These are phyloP conservation scores for Cyberlindnera galapagoensis DNA, from an alignment of 805 yeast species.

Conservation along the genomic window DNA sequence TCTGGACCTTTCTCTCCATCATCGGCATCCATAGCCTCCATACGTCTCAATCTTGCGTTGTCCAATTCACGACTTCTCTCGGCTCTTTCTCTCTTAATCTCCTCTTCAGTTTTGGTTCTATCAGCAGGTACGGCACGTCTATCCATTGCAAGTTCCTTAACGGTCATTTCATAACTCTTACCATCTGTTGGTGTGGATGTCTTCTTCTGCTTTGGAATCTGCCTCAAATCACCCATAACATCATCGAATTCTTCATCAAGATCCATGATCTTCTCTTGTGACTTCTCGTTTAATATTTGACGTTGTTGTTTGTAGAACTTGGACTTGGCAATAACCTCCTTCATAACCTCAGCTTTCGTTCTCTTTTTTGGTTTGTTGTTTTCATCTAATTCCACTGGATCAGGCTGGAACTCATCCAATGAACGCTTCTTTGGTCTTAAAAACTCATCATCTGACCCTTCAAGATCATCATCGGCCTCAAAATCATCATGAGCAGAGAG, in stretches of 20 bases:
- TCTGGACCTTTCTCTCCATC: constrained; percentile 50
- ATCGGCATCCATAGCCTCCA: constrained; percentile 59
- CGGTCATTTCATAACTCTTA: constrained; percentile 56
- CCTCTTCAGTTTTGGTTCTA: constrained; percentile 74
- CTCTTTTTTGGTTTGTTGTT: constrained; percentile 47
- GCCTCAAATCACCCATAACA: constrained; percentile 49
- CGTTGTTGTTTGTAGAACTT: constrained; percentile 72
- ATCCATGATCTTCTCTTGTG: constrained; percentile 55
- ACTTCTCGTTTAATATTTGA: constrained; percentile 54
- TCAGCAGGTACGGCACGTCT: constrained; percentile 77
- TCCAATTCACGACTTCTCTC: constrained; percentile 60
- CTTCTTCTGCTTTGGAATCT: constrained; percentile 26
- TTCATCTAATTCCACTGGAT: constrained; percentile 34
- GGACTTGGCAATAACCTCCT: constrained; percentile 77
- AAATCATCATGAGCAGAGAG: constrained; percentile 54
- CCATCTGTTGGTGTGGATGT: constrained; percentile 30
- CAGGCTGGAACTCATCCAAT: constrained; percentile 20
- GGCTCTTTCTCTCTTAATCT: constrained; percentile 50
- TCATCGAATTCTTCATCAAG: constrained; percentile 72
- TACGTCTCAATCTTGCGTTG: constrained; percentile 61
- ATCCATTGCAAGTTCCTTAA: constrained; percentile 60
- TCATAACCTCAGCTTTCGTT: constrained; percentile 80
- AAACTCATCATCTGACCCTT: constrained; percentile 30
- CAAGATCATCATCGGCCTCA: constrained; percentile 39
- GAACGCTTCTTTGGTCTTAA: constrained; percentile 30